Conservation (phyloP, 192 early-diverging fungal species). For the Bifiguratus adelaidae region DNA sequence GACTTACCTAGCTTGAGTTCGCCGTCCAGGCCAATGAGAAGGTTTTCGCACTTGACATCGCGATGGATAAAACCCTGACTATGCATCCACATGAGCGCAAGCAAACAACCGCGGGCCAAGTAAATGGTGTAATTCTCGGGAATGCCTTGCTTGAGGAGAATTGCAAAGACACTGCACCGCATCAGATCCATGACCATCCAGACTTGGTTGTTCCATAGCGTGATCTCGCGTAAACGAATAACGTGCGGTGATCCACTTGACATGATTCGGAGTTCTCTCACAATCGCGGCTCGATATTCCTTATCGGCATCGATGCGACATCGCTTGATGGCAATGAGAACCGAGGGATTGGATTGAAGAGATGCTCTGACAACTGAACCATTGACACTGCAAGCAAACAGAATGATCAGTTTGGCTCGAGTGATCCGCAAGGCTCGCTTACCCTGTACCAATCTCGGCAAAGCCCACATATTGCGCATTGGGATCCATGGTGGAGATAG, state of each 20-base stretch:
- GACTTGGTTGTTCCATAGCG: conserved; percentile 21
- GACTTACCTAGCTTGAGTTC: conserved; percentile 29
- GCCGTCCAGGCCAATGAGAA: conserved; percentile 24
- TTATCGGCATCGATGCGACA: conserved; percentile 22
- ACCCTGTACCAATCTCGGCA: conserved; percentile 19
- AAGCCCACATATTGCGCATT: conserved; percentile 14
- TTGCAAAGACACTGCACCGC: conserved; percentile 25
- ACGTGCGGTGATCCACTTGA: conserved; percentile 16
- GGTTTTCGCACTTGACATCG: conserved; percentile 36
- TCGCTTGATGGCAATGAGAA: conserved; percentile 22
- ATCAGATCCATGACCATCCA: conserved; percentile 30
- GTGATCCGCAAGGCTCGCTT: not conserved
- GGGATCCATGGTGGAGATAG: conserved; percentile 8
- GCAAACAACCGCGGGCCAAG: conserved; percentile 21
- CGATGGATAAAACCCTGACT: conserved; percentile 27
- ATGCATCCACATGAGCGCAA: conserved; percentile 27
- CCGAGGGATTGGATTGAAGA: conserved; percentile 11
- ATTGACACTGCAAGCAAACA: conserved; percentile 9
- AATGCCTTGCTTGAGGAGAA: conserved; percentile 25
- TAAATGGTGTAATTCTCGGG: conserved; percentile 25
- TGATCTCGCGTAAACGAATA: conserved; percentile 20
- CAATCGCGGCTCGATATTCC: conserved; percentile 21
- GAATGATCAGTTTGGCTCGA: not conserved
- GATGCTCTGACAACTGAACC: conserved; percentile 23
- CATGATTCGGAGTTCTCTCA: conserved; percentile 25